These are phyloP conservation scores for Pterula multifida DNA, from an alignment of 1,284 basidiomycete genomes.

Conservation along the genomic window DNA sequence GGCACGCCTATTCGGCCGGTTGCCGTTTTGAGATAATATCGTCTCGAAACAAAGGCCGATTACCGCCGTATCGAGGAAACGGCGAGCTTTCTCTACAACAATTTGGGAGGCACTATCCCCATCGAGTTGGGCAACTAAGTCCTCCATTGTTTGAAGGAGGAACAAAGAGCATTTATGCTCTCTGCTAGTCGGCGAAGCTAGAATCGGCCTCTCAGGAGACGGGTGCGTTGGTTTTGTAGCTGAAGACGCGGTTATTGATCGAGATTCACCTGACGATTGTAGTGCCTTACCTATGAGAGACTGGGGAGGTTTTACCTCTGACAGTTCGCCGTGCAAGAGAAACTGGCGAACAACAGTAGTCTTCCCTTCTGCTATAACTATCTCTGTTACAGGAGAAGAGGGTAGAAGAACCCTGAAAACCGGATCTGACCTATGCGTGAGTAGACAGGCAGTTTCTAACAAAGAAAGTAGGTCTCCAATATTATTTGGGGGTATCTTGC, in stretches of 20 bases:
- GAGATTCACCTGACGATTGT: not conserved
- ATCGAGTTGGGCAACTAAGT: slow-evolving; percentile 17
- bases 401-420: slow-evolving; percentile 44
- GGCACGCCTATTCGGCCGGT: slow-evolving; percentile 41
- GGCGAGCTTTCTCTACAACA: slow-evolving; percentile 48
- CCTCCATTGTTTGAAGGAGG: slow-evolving; percentile 47
- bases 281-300: not conserved
- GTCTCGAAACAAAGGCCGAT: slow-evolving; percentile 59
- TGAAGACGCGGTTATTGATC: not conserved
- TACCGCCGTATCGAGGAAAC: slow-evolving; percentile 57
- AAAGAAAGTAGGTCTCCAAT: slow-evolving; percentile 53
- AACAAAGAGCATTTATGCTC: slow-evolving; percentile 59
- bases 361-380: slow-evolving; percentile 43
- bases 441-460: slow-evolving; percentile 48
- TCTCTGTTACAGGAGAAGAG: slow-evolving; percentile 50
- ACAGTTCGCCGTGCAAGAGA: slow-evolving; percentile 52
- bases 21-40: slow-evolving; percentile 51
- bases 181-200: slow-evolving; percentile 17
- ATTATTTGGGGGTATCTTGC: slow-evolving; percentile 36
- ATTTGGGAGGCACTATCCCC: slow-evolving; percentile 25
- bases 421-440: slow-evolving; percentile 33
- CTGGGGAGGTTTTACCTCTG: slow-evolving; percentile 21
- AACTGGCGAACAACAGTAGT: slow-evolving; percentile 57
- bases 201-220: not conserved
- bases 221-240: not conserved